These are phyloP conservation scores for Leccinum ochraceum DNA, from an alignment of 768 basidiomycete genomes.

Conservation along the genomic window DNA sequence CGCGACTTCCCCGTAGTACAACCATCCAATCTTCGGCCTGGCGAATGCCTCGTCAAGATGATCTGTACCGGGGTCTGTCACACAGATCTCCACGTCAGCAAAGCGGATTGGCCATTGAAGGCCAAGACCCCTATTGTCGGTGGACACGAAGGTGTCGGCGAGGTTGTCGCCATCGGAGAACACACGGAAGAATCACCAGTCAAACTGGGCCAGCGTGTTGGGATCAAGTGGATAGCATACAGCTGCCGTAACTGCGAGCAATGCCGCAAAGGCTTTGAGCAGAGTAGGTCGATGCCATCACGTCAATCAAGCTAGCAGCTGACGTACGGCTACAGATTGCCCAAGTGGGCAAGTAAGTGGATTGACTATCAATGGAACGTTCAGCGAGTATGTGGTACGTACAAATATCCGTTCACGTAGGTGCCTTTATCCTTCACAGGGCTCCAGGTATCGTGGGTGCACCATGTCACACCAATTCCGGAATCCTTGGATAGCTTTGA, in stretches of 20 bases:
- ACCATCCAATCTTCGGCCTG: conserved; percentile 57
- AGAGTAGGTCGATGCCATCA: conserved; percentile 48
- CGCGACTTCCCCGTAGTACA: conserved; percentile 57
- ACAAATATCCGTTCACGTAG: background rate
- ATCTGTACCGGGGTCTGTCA: conserved; percentile 84
- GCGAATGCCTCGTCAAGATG: conserved; percentile 77
- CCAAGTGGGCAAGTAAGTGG: conserved; percentile 60
- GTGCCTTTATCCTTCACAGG: background rate
- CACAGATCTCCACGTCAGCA: conserved; percentile 75
- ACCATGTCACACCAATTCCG: conserved; percentile 80
- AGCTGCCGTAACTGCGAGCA: conserved; percentile 75
- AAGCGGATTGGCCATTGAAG: conserved; percentile 81
- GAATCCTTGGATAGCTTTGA: conserved; percentile 60
- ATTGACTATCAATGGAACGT: conserved; percentile 77
- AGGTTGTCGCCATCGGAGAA: conserved; percentile 75
- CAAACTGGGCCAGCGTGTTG: conserved; percentile 77
- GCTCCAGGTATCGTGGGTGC: conserved; percentile 61
- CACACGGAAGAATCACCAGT: conserved; percentile 60
- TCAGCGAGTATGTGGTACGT: conserved; percentile 63
- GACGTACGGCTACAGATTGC: conserved; percentile 48
- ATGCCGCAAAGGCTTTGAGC: conserved; percentile 76
- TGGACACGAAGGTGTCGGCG: conserved; percentile 85
- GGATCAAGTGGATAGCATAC: conserved; percentile 80
- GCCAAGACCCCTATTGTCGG: conserved; percentile 68
- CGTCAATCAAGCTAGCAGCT: background rate